Evolutionary conservation across 352 stramenopile genomes (phyloP), one percentile per base, ranked within the genome.

Genomic region (Pythium phragmitis): DNA sequence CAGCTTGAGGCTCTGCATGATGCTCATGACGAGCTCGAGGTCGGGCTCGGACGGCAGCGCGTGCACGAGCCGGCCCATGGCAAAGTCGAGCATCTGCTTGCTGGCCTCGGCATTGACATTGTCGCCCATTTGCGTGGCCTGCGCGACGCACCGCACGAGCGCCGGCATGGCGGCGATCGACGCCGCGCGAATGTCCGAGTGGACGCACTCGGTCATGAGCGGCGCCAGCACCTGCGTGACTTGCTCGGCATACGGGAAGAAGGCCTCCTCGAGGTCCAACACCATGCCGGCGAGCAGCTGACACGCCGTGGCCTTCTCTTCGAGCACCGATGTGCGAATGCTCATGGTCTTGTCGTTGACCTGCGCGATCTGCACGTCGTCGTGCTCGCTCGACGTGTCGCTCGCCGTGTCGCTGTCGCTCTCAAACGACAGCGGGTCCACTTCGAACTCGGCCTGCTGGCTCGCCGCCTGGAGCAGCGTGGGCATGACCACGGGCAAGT

Each of bases 11-110:
- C 77, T 91, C 67, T 95, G 83, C 79, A 95, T 92, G 62, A 95
- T 92, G 60, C 53, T 90, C 62, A 93, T 74, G 12, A 93, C 84
- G 37, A 95, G 70, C 53, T 95, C 84, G n/a, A 93, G 73, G 23
- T 95, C 86, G 1, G 84, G 84, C 69, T 95, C 86, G 5, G 84
- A 91, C 9, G 82, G 88, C 45, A 95, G 72, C 30, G 86, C 86
- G 51, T 90, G 70, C 8, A 95, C 77, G 33, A 95, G 66, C 2
- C 86, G 79, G 37, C 86, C 86, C 13, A 95, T 77, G 37, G 78
- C 82, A 68, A 92, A 95, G 56, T 95, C 86, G 46, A 93, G 67
- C 76, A 93, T 92, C 49, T 95, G 86, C 67, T 92, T 92, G 57
- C 91, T 87, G 14, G 84, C 72, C 48, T 77, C 79, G 13, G 59